Percentiles rank a stretch among this genome's conserved stretches.
Evolutionary conservation across 768 basidiomycete genomes (phyloP).

Genomic region (Porphyrellus cyaneotinctus): DNA sequence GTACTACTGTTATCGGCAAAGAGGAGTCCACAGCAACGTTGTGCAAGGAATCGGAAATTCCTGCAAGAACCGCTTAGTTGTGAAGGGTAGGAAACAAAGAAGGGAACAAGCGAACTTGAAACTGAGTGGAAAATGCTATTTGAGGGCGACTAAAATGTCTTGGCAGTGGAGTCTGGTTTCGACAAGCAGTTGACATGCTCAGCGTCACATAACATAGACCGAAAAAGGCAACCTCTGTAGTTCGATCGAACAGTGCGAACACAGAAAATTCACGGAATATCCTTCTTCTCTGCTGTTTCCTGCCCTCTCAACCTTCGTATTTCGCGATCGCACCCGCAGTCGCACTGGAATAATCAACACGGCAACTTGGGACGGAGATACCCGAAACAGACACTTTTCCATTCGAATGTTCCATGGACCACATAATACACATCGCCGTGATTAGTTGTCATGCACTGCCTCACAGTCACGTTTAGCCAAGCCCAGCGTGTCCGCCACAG

Average conservation of each 20-base stretch:
- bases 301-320: not conserved
- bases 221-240: slow-evolving; percentile 12
- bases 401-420: slow-evolving; percentile 29
- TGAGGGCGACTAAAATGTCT: not conserved
- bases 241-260: not conserved
- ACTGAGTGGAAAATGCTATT: slow-evolving; percentile 6
- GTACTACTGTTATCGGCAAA: not conserved
- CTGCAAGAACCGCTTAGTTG: not conserved
- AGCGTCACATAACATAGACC: not conserved
- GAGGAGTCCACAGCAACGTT: not conserved
- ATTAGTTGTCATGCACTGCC: slow-evolving; percentile 7
- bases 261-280: not conserved
- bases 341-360: too few relatives aligned
- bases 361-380: slow-evolving; percentile 7
- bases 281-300: not conserved
- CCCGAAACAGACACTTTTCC: slow-evolving; percentile 16
- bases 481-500: not conserved
- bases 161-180: not conserved
- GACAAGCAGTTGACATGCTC: too few relatives aligned
- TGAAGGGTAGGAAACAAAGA: not conserved
- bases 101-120: too few relatives aligned
- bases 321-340: not conserved
- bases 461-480: not conserved
- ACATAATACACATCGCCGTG: slow-evolving; percentile 13
- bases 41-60: not conserved